Evolutionary conservation across 2,329 filamentous ascomycete genomes (phyloP), one percentile per base, ranked within the genome.

Genomic region (Xenoacremonium recifei): DNA sequence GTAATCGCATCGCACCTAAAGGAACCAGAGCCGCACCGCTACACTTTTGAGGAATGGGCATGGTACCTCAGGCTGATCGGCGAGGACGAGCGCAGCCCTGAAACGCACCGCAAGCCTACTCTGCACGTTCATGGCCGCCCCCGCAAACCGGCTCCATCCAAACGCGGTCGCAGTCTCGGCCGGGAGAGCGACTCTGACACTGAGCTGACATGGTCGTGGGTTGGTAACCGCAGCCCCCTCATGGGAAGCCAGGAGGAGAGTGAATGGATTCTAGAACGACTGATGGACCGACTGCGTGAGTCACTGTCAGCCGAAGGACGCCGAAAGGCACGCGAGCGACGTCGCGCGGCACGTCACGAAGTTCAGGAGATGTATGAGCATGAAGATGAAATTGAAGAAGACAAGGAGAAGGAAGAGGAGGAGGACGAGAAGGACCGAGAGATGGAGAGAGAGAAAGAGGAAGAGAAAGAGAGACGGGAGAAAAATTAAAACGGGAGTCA

Each of bases 11-110:
- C 47, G n/a, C 70, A 77, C 35, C 80, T 93, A 57, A 68, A 87
- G 23, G 76, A 78, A 15, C 63, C 70, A 33, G 64, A 73, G 4
- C 74, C 78, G 3, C 82, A 82, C 41, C 76, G 75, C 40, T 96
- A 96, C 61, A 74, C 71, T 0, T 96, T 90, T 49, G 82, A 90
- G 51, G 85, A 95, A 60, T 95, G 90, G 91, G 85, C 86, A 0
- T 87, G 88, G 70, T 93, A 89, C 54, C 83, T 91, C 6, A 78
- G 80, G 17, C 73, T 96, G 21, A 87, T 95, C n/a, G 80, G 80
- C 35, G 79, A 83, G 56, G 78, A 83, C 58, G 79, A 84, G 56
- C 66, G 64, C 40, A 69, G 69, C 49, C 65, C 75, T 3, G 62
- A 67, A 5, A 74, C 65, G 15, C 80, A 84, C 54, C 61, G 70